Conservation (phyloP, 2,329 filamentous ascomycete species). For the Botrytis sinoallii region DNA sequence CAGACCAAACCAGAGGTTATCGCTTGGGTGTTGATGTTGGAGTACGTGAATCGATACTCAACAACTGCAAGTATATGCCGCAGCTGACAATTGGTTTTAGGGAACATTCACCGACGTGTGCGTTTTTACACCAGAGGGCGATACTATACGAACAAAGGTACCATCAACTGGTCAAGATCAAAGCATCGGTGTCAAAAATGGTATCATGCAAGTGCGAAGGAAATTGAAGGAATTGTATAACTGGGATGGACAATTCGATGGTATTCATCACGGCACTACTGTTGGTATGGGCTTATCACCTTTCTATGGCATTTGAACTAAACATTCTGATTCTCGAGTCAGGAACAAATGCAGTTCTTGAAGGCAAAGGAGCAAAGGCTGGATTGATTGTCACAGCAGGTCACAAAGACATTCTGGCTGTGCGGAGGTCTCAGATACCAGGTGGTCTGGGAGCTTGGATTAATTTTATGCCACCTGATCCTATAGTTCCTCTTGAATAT, state of each 20-base stretch:
- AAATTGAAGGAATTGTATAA: neutral
- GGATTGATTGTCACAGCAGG: neutral
- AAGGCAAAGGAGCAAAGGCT: slow-evolving; percentile 4
- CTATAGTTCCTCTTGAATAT: slow-evolving; percentile 7
- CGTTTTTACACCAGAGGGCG: slow-evolving; percentile 5
- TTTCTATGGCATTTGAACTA: neutral
- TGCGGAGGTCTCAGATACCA: slow-evolving; percentile 7
- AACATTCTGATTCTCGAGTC: neutral
- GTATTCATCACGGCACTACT: slow-evolving; percentile 12
- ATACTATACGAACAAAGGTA: slow-evolving; percentile 4
- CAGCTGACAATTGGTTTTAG: neutral
- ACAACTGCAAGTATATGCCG: too few species aligned
- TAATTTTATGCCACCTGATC: neutral
- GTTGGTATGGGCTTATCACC: neutral
- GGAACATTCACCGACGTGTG: slow-evolving; percentile 15
- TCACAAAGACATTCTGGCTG: slow-evolving; percentile 5
- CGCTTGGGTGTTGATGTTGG: slow-evolving; percentile 11
- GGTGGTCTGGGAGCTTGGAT: slow-evolving; percentile 9
- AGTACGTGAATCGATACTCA: neutral
- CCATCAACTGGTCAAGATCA: slow-evolving; percentile 7
- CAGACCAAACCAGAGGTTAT: neutral
- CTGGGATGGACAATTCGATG: slow-evolving; percentile 7
- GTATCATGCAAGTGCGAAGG: neutral
- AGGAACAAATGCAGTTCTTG: slow-evolving; percentile 11
- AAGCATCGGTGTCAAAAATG: slow-evolving; percentile 11